These are phyloP conservation scores for Ilyonectria destructans DNA, from an alignment of 2,329 filamentous ascomycete genomes.

Conservation along the genomic window DNA sequence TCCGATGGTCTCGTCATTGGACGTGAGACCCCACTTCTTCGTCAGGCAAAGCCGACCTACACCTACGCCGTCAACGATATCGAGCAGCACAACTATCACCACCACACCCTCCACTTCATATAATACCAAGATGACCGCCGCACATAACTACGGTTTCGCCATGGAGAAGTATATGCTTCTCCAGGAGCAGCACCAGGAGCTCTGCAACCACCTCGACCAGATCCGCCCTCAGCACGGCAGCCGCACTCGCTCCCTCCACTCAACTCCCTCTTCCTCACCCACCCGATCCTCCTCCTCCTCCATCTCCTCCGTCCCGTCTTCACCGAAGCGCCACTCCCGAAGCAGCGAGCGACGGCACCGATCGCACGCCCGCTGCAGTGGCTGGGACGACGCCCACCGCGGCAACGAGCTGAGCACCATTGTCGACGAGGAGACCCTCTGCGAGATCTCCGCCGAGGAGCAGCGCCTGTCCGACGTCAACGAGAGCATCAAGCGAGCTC, in stretches of 20 bases:
- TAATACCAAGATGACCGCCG: slow-evolving; percentile 49
- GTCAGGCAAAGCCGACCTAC: slow-evolving; percentile 43
- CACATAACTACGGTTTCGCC: slow-evolving; percentile 61
- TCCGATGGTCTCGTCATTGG: slow-evolving; percentile 56
- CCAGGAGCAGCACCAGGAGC: slow-evolving; percentile 69
- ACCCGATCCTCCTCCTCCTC: slow-evolving; percentile 67
- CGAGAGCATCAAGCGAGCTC: slow-evolving; percentile 73
- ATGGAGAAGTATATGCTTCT: slow-evolving; percentile 71
- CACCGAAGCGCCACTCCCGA: slow-evolving; percentile 62
- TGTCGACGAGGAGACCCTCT: slow-evolving; percentile 64
- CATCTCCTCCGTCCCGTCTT: slow-evolving; percentile 60
- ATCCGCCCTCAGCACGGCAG: slow-evolving; percentile 61
- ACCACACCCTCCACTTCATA: slow-evolving; percentile 16
- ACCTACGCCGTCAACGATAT: slow-evolving; percentile 44
- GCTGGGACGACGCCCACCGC: slow-evolving; percentile 50
- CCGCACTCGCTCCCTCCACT: slow-evolving; percentile 56
- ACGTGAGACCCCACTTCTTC: slow-evolving; percentile 47
- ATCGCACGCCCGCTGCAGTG: slow-evolving; percentile 53
- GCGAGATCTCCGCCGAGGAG: slow-evolving; percentile 68
- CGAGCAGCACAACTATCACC: slow-evolving; percentile 27
- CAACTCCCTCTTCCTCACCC: slow-evolving; percentile 73
- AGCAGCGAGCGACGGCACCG: slow-evolving; percentile 51
- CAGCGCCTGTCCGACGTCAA: slow-evolving; percentile 71
- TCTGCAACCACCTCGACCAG: slow-evolving; percentile 67
- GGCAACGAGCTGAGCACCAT: slow-evolving; percentile 58